Evolutionary conservation across 2,329 filamentous ascomycete genomes (phyloP), one percentile per base, ranked within the genome.

Genomic region (Monosporascus ibericus): DNA sequence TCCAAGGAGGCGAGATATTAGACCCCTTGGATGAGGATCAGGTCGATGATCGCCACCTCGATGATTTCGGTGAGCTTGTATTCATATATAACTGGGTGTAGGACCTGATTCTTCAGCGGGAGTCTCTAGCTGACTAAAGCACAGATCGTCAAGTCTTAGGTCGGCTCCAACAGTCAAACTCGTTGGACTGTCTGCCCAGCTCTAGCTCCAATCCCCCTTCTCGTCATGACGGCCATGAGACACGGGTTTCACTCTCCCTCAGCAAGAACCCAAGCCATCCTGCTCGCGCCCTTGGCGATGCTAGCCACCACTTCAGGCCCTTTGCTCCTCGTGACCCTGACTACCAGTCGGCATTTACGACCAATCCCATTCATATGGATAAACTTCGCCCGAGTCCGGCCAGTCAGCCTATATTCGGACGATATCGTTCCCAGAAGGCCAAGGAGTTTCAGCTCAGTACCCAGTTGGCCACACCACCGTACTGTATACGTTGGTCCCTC

Each of bases 241-340:
- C 59, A 11, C 62, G 57, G 40, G 27, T 62, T 36, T 64, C 64
- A 2, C 49, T 65, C 7, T 59, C 63, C 5, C 47, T 54, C 15
- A 48, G 42, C 42, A 42, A 52, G 11, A 48, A 46, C 24, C 48
- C 51, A 18, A 55, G 44, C 39, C 54, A 55, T 20, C 56, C 55
- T 42, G 50, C 48, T 40, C 64, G 63, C 20, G 56, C 67, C 5
- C 24, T 68, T 7, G 61, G 61, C 20, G 66, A 68, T 58, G 65
- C 65, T 15, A 67, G 65, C 30, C 65, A 64, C 52, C 61, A 68
- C 50, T 68, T 68, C 46, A 58, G 59, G 25, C 56, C 60, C 5
- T 60, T 60, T 34, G 15, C 52, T 17, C 37, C 48, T 1, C 61
- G 52, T 22, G 55, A 59, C 20, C 50, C 52, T 17, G 53, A 58